A percentile compares a stretch with the other conserved stretches of the same genome.
These are phyloP conservation scores for Fusarium scirpi DNA, from an alignment of 2,329 filamentous ascomycete species.

Conservation along the genomic window DNA sequence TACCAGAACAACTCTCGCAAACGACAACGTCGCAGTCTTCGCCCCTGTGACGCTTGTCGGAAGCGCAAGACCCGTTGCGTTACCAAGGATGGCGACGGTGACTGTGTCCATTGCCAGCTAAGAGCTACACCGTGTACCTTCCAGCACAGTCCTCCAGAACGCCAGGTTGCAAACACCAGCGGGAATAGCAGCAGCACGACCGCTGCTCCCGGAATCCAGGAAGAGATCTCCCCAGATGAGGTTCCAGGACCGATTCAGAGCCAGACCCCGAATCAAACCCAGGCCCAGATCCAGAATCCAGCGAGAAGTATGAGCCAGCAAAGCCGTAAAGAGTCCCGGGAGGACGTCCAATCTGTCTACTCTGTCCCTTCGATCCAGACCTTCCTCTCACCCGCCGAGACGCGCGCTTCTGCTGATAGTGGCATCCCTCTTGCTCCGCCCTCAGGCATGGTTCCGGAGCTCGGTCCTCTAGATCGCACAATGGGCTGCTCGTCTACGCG, in stretches of 20 bases:
- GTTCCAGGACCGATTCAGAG: not conserved
- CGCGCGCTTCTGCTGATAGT: conserved; percentile 44
- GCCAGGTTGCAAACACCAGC: conserved; percentile 38
- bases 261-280: conserved; percentile 17
- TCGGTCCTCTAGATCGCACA: conserved; percentile 38
- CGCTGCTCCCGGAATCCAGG: conserved; percentile 21
- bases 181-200: conserved; percentile 26
- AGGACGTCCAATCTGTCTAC: conserved; percentile 41
- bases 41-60: conserved; percentile 51
- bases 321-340: conserved; percentile 42
- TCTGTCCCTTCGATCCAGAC: conserved; percentile 42
- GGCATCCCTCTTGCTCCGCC: conserved; percentile 21
- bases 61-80: conserved; percentile 52
- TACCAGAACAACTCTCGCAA: conserved; percentile 48
- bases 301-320: conserved; percentile 29
- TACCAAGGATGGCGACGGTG: conserved; percentile 47
- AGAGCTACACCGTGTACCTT: conserved; percentile 47
- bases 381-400: conserved; percentile 45
- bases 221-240: conserved; percentile 36
- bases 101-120: conserved; percentile 49
- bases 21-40: conserved; percentile 47
- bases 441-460: conserved; percentile 36
- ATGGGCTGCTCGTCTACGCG: conserved; percentile 44
- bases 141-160: conserved; percentile 47
- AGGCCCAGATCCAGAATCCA: conserved; percentile 25